These are phyloP conservation scores for Aspergillus transmontanensis DNA, from an alignment of 2,329 filamentous ascomycete genomes.

Conservation along the genomic window DNA sequence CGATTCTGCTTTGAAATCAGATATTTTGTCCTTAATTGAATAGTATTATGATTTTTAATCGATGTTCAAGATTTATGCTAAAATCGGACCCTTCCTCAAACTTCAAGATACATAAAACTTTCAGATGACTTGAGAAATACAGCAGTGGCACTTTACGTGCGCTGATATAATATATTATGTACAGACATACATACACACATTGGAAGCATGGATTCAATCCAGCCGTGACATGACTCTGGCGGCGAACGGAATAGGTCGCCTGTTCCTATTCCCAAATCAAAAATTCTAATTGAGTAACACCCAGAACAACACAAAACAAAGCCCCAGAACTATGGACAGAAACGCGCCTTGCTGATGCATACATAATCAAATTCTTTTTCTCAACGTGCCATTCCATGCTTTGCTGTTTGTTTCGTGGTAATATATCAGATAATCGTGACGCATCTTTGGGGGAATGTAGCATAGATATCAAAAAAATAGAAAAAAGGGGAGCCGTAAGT, in stretches of 20 bases:
- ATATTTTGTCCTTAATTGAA: background rate
- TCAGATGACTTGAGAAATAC: background rate
- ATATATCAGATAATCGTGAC: constrained; percentile 19
- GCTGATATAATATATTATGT: constrained; percentile 15
- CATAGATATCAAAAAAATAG: background rate
- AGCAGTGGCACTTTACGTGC: background rate
- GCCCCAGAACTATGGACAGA: constrained; percentile 1
- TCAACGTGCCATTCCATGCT: constrained; percentile 13
- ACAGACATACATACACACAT: constrained; percentile 12
- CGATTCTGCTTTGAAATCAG: background rate
- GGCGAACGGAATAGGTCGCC: background rate
- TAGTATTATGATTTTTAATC: background rate
- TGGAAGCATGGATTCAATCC: constrained; percentile 5
- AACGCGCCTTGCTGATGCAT: constrained; percentile 23
- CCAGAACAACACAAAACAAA: constrained; percentile 6
- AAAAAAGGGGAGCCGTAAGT: constrained; percentile 7
- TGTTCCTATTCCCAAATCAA: background rate
- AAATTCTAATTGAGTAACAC: constrained; percentile 13
- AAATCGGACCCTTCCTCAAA: background rate
- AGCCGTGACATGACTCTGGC: background rate
- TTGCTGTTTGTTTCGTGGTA: constrained; percentile 17
- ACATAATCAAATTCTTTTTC: constrained; percentile 12
- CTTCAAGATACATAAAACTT: too few relatives aligned
- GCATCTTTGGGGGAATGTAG: constrained; percentile 10
- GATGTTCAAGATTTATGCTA: background rate